Base-by-base conservation (phyloP, 78 protist genomes). In the slime mould (Dictyostelium discoideum) region DNA sequence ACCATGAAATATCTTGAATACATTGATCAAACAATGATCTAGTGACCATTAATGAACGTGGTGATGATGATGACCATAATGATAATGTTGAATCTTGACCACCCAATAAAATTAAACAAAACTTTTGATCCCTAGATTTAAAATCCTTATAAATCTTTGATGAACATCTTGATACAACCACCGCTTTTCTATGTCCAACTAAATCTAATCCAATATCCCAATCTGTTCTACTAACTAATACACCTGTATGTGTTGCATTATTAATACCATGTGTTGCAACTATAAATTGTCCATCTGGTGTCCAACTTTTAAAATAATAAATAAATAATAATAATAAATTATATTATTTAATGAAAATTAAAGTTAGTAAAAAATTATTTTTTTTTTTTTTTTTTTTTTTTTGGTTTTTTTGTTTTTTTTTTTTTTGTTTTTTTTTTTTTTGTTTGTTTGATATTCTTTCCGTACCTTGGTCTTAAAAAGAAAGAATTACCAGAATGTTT, bases 261-360 rank as follows among this genome's bases (percentile, higher is more conserved):
- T 67, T 85, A 5, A 86, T 39, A 24, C 85, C 87, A 37, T 50
- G 57, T 5, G 93, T 57, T 37, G 87, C 80, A 79, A 76, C 76
- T 24, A 79, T 32, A 57, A 76, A 48, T 46, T 84, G 86, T 32
- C 96, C 96, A 63, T 93, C 96, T 22, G 96, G 96, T 16, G 93
- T 60, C 96, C 96, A 93, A 37, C 88, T 42, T 42, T 42, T 42
- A 42, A 42, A 42, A 42, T 42, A 5, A 5, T 42, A 42, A 42
- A 42, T 42, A 42, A 42, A 42, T 5, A 42, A 42, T 5, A 44
- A 50, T 63, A 29, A 9, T n/a, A n/a, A n/a, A n/a, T n/a, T n/a
- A 54, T 32, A 32, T 32, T 44, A 65, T 26, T 57, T 42, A 0
- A n/a, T 26, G 22, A 57, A 20, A 4, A 10, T 32, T 81, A 44